Evolutionary conservation across 306 rosid species (phyloP).

Genomic region (Acacia crassicarpa): DNA sequence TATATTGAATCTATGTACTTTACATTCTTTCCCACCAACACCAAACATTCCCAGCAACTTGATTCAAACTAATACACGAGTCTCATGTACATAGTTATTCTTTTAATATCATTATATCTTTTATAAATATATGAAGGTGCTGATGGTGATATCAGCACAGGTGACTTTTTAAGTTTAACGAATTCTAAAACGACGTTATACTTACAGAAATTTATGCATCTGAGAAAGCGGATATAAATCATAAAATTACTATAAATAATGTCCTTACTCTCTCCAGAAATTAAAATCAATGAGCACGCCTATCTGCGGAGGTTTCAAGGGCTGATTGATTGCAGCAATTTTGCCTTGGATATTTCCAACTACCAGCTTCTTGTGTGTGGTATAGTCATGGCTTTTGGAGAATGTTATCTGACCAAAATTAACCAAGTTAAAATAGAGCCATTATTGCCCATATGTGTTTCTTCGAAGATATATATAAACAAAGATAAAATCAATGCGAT

Average conservation of each 20-base stretch:
- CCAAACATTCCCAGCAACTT: background rate
- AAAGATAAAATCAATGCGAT: background rate
- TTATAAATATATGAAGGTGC: background rate
- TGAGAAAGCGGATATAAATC: background rate
- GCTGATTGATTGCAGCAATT: conserved; percentile 6
- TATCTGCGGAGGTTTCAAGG: background rate
- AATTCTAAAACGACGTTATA: background rate
- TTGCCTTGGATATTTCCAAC: background rate
- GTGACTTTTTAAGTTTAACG: too few relatives aligned
- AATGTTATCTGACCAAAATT: too few relatives aligned
- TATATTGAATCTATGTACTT: background rate
- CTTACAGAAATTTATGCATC: background rate
- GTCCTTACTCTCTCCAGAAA: background rate
- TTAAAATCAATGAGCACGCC: background rate
- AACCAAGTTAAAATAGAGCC: background rate
- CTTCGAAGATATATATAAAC: background rate
- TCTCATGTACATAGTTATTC: background rate
- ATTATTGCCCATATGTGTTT: background rate
- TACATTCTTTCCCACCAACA: background rate
- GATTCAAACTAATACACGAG: background rate
- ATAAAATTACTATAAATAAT: background rate
- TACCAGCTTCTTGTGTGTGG: background rate
- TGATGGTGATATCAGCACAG: too few relatives aligned
- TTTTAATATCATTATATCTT: background rate
- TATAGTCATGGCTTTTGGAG: too few relatives aligned